Evolutionary conservation across 768 basidiomycete genomes (phyloP), one percentile per base, ranked within the genome.

Genomic region (Aureoboletus auriporus): DNA sequence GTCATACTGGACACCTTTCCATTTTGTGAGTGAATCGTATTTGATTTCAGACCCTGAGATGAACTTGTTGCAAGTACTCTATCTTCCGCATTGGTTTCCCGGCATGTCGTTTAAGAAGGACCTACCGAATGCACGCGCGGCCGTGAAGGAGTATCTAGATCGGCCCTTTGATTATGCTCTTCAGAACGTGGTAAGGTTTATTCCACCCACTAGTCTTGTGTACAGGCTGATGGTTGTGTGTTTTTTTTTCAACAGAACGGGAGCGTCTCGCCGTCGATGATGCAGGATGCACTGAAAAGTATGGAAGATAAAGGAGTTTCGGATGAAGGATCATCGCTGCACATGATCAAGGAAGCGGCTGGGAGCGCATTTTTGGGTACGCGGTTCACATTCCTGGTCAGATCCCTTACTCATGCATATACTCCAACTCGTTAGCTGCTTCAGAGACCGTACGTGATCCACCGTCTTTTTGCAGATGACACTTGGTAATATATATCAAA

Each of bases 11-110:
- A 10, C 17, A 17, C 55, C 4, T 34, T 57, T 14, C 50, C 55
- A 3, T 13, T 34, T 1, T 8, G 55, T 57, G 38, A 57, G 55
- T 13, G 5, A 33, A 2, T 11, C 33, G 13, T 33, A 12, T 11
- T 33, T 33, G 6, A 33, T 33, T 2, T 12, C 4, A 9, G 36
- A 16, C 2, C 7, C 16, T 7, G 36, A n/a, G 6, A 7, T 20
- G 36, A 9, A 17, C 28, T 6, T 12, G 31, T 29, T 2, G 9
- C 20, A 4, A 53, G 51, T 54, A 13, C 26, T 42, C 5, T 2
- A 34, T n/a, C 33, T 55, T 8, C 47, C 54, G 1, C 39, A 44
- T 1, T 57, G 56, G 55, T 20, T 57, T n/a, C 56, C 55, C 0
- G 47, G 55, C 0, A 57, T 57, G 51, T 44, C 46, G 5, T 53